Evolutionary conservation across 306 rosid species (phyloP), one percentile per base, ranked within the genome.

Genomic region (Pueraria montana): DNA sequence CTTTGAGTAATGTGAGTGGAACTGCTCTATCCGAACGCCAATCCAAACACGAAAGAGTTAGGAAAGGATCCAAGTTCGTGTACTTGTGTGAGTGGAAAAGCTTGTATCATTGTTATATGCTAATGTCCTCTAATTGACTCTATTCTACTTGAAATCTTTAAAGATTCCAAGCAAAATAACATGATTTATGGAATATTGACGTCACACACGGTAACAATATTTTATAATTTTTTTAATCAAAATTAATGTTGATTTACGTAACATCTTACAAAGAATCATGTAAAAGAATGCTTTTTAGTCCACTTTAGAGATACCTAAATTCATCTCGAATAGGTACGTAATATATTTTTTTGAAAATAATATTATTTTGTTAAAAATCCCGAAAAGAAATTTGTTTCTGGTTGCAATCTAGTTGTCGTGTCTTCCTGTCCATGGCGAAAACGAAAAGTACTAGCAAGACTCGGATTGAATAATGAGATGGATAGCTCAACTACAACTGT

Each of bases 361-460:
- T 3, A 58, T 0, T 5, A 55, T 21, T 11, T 11, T 48, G 53
- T 3, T 4, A 0, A 5, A 59, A 58, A 58, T 11, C 16, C 1
- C 13, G 6, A 38, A 73, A 32, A 30, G 49, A 52, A n/a, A 8
- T 4, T 0, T 4, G 8, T 38, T n/a, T 12, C 2, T 36, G 67
- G 21, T 75, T 75, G 17, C 40, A 75, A 40, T 58, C 40, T 56
- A 75, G 48, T 75, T 40, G 80, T 75, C 55, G 23, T 56, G 69
- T 56, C 38, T 75, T 7, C 11, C 4, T 34, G 69, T 56, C 53
- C 17, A 75, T 13, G 55, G 38, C 55, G 21, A 56, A 75, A 75
- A 75, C 55, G 14, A 56, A 75, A 75, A 58, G 69, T 21, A 13
- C 2, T 8, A 56, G 20, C 4, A 13, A 13, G 62, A 17, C 3